Evolutionary conservation across 164 flowering plant species (phyloP).

Genomic region (Sextonia rubra): DNA sequence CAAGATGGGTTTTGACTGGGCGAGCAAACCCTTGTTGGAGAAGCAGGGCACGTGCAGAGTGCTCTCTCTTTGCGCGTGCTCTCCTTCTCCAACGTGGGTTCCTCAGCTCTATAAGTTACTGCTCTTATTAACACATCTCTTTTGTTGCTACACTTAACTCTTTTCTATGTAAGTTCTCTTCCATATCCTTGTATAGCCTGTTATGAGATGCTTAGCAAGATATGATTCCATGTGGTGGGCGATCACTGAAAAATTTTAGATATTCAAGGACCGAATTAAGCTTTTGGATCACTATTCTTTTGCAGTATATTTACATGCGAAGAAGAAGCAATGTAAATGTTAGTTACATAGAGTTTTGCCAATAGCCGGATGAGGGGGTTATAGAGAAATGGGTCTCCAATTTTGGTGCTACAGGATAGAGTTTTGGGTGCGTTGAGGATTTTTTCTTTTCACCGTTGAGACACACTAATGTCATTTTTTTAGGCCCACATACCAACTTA

Average conservation of each 20-base stretch:
- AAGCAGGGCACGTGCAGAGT: constrained; percentile 96
- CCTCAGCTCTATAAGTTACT: constrained; percentile 1
- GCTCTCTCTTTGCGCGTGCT: constrained; percentile 38
- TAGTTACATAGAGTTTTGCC: no score
- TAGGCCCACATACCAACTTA: no score
- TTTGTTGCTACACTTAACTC: background rate
- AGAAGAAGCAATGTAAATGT: no score
- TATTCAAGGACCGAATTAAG: background rate
- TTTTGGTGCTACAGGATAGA: no score
- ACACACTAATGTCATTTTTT: no score
- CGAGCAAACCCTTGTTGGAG: constrained; percentile 73
- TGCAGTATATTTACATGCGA: no score
- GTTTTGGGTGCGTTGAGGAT: no score
- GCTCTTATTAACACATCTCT: background rate
- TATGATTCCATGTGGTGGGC: background rate
- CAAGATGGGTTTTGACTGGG: constrained; percentile 7
- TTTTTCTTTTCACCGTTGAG: no score
- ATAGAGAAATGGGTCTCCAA: no score
- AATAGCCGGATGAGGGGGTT: no score
- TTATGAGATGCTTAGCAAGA: background rate
- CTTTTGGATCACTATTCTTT: no score
- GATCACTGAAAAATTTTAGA: background rate
- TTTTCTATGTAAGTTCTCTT: background rate
- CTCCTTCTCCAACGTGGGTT: constrained; percentile 55
- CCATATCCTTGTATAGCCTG: background rate